Percentiles rank a stretch among this genome's conserved stretches.
phyloP scores from a whole-genome alignment of 179 eudicot species.

The Patellifolia procumbens region DNA sequence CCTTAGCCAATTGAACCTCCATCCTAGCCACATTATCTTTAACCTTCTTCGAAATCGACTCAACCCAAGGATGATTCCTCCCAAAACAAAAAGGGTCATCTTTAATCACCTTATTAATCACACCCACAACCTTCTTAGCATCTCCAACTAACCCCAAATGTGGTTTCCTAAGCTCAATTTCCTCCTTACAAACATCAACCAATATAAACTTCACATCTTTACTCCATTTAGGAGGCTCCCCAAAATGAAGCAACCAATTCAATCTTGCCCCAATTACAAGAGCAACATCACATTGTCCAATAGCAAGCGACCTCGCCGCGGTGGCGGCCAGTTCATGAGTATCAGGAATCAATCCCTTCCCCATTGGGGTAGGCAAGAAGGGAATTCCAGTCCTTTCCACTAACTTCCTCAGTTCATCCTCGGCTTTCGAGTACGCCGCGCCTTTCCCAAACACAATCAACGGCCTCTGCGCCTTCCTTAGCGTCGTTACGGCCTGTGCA shows the following conservation, averaged over 20 bases:
- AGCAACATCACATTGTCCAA: conserved; percentile 91
- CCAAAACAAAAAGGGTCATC: conserved; percentile 93
- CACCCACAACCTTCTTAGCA: conserved; percentile 61
- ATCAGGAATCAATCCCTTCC: conserved; percentile 83
- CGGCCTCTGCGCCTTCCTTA: conserved; percentile 71
- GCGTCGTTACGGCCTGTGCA: conserved; percentile 50
- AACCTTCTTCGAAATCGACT: conserved; percentile 60
- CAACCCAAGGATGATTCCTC: conserved; percentile 78
- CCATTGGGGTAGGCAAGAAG: conserved; percentile 95
- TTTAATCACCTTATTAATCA: conserved; percentile 70
- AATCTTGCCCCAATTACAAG: conserved; percentile 84
- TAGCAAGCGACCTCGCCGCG: conserved; percentile 82
- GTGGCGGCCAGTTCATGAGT: conserved; percentile 83
- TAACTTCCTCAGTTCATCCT: conserved; percentile 46
- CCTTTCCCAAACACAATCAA: conserved; percentile 90
- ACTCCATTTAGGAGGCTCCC: conserved; percentile 91
- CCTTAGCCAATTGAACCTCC: conserved; percentile 80
- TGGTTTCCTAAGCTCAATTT: conserved; percentile 73
- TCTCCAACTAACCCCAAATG: conserved; percentile 77
- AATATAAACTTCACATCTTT: conserved; percentile 83
- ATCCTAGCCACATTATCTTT: conserved; percentile 79
- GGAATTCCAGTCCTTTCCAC: conserved; percentile 89
- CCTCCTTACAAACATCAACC: conserved; percentile 74
- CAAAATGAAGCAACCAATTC: conserved; percentile 90
- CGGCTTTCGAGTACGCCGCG: conserved; percentile 70